These are phyloP conservation scores for Fusarium sacchari DNA, from an alignment of 2,329 filamentous ascomycete genomes.

Conservation along the genomic window DNA sequence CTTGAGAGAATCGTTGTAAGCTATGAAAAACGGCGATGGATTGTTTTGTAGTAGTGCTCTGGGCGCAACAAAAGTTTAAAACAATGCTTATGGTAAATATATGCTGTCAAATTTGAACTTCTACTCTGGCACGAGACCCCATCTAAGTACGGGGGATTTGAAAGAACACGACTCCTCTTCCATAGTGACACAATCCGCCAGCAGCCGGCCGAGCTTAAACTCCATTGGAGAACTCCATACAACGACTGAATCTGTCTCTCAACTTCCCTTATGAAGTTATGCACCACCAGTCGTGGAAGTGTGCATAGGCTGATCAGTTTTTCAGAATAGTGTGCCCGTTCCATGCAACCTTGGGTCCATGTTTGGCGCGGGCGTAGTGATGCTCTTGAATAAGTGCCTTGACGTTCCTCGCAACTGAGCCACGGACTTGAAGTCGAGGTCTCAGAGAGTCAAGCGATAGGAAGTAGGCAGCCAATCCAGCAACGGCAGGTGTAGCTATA, in stretches of 20 bases:
- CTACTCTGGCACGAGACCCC: fast-evolving
- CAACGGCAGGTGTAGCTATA: neutral
- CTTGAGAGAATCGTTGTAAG: neutral
- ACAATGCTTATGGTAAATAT: neutral
- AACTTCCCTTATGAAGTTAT: too few relatives aligned
- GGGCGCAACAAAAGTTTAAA: neutral
- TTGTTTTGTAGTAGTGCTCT: too few relatives aligned
- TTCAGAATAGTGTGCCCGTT: neutral
- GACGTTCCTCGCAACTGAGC: neutral
- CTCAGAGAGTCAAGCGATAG: neutral
- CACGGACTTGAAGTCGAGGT: neutral
- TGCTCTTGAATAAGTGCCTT: neutral
- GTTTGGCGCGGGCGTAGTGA: neutral
- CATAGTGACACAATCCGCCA: neutral
- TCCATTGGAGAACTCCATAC: neutral
- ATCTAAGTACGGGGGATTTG: fast-evolving
- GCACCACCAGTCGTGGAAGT: fast-evolving
- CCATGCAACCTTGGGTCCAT: neutral
- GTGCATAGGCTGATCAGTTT: neutral
- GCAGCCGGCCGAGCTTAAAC: neutral
- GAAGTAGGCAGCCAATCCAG: neutral
- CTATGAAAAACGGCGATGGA: fast-evolving
- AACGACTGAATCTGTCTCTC: neutral
- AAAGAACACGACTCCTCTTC: fast-evolving
- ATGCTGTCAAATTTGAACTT: neutral